A percentile compares a stretch with the other conserved stretches of the same genome.
Evolutionary conservation across 331 rosid genomes (phyloP).

Genomic region (Acacia concinna): DNA sequence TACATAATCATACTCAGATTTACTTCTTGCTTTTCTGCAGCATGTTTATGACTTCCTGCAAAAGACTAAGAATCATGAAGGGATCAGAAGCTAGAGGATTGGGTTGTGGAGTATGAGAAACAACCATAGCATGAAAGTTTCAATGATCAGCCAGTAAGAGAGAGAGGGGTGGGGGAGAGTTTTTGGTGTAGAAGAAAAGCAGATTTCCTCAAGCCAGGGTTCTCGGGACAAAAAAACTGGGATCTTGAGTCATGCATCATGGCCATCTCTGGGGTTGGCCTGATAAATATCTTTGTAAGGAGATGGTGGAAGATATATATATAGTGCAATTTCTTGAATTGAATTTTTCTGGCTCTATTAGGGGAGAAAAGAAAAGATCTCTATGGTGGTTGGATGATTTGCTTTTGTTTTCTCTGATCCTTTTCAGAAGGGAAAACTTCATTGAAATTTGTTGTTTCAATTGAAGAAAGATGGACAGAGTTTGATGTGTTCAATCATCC

Average conservation of each 20-base stretch:
- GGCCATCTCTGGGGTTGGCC: slow-evolving; percentile 33
- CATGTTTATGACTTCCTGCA: slow-evolving; percentile 94
- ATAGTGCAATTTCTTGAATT: slow-evolving; percentile 31
- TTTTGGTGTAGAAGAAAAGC: slow-evolving; percentile 38
- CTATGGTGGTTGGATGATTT: slow-evolving; percentile 25
- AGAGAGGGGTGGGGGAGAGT: slow-evolving; percentile 11
- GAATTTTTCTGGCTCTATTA: slow-evolving; percentile 43
- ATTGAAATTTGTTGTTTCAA: slow-evolving; percentile 32
- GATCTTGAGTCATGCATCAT: slow-evolving; percentile 31
- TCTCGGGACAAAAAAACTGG: slow-evolving; percentile 43
- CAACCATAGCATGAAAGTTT: neutral
- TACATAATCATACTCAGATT: slow-evolving; percentile 27
- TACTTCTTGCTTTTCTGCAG: slow-evolving; percentile 41
- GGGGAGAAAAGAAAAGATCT: slow-evolving; percentile 11
- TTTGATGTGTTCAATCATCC: slow-evolving; percentile 30
- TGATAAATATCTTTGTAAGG: slow-evolving; percentile 20
- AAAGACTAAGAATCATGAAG: slow-evolving; percentile 89
- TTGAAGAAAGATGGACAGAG: slow-evolving; percentile 31
- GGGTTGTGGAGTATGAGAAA: slow-evolving; percentile 67
- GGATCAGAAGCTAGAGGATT: slow-evolving; percentile 89
- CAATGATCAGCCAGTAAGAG: slow-evolving; percentile 5
- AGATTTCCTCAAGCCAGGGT: slow-evolving; percentile 61
- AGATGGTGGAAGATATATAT: slow-evolving; percentile 34
- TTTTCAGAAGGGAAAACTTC: slow-evolving; percentile 41
- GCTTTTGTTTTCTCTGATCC: slow-evolving; percentile 41